phyloP scores from a whole-genome alignment of 345 rosid species.

The Draba incana region DNA sequence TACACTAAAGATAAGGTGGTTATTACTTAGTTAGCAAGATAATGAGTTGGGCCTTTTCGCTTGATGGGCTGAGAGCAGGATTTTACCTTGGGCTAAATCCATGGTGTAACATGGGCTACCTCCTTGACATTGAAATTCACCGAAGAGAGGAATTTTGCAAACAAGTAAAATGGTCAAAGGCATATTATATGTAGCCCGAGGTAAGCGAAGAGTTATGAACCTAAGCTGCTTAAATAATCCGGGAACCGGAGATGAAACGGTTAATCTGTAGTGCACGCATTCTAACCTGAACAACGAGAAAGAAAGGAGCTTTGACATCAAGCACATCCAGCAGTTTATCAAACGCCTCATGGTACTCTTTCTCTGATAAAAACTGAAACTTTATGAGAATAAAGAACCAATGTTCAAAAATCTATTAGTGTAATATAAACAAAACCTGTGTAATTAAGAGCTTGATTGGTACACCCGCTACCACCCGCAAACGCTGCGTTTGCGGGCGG shows the following conservation, averaged over 20 bases:
- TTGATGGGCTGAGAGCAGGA: no score
- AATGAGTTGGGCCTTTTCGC: no score
- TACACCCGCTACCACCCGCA: no score
- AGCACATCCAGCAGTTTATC: slow-evolving; percentile 64
- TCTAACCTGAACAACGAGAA: slow-evolving; percentile 91
- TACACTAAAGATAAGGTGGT: no score
- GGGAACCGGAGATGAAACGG: slow-evolving; percentile 81
- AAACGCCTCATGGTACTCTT: slow-evolving; percentile 85
- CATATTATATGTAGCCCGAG: slow-evolving; percentile 4
- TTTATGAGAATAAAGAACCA: slow-evolving; percentile 22
- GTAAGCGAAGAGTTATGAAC: slow-evolving; percentile 40
- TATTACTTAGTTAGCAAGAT: no score
- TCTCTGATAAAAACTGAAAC: slow-evolving; percentile 48
- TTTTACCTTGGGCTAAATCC: no score
- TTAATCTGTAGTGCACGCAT: slow-evolving; percentile 32
- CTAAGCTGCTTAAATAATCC: slow-evolving; percentile 85
- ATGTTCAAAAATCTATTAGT: neutral
- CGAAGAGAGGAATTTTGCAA: slow-evolving; percentile 73
- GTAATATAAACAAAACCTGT: slow-evolving; percentile 55
- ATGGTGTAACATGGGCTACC: slow-evolving; percentile 99
- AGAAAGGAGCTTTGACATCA: slow-evolving; percentile 66
- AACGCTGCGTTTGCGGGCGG: no score
- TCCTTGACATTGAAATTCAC: slow-evolving; percentile 98
- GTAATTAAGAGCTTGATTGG: no score
- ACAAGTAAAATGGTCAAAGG: slow-evolving; percentile 8